Evolutionary conservation across 139 green algal genomes (phyloP), one percentile per base, ranked within the genome.

Genomic region (Tetraselmis chui): DNA sequence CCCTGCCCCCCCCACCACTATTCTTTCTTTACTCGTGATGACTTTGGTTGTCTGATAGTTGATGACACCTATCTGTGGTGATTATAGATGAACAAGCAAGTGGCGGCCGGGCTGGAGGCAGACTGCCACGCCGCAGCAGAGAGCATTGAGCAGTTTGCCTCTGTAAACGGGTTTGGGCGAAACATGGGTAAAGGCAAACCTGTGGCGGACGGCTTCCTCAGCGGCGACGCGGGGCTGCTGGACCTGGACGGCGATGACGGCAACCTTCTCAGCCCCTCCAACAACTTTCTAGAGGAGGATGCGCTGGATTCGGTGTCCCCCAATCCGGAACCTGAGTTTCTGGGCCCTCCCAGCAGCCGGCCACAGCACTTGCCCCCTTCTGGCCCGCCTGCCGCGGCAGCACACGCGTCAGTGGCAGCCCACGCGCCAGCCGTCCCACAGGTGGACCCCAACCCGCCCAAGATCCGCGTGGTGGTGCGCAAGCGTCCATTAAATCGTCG

Each of bases 401-500:
- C 31, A 22, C 31, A 30, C 31, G 27, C 23, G 1, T 1, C 31
- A 25, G 29, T 11, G 31, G 29, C 31, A 23, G 31, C 77, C 31
- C 22, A 29, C 30, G 30, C 77, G 30, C 76, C 76, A 58, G 23
- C 29, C 2, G 24, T 11, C 25, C 29, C 2, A n/a, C 74, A 28
- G 26, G 26, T 77, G 26, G n/a, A 77, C 18, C 45, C 45, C 45
- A 67, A 67, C 45, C 45, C 90, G 1, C 88, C 85, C 1, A 93
- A 93, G 81, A 98, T 98, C 76, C 83, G 92, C 0, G 95, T 98
- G 0, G 91, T 98, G 1, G 97, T 99, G 18, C 88, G 97, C 28
- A 99, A 98, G 84, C 89, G 97, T 5, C 97, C 97, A 1, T 89
- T 98, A 30, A 99, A 97, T 86, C 88, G 83, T 28, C 97, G 94